Evolutionary conservation across 2,329 filamentous ascomycete genomes (phyloP).

Genomic region (Eutypa lata): DNA sequence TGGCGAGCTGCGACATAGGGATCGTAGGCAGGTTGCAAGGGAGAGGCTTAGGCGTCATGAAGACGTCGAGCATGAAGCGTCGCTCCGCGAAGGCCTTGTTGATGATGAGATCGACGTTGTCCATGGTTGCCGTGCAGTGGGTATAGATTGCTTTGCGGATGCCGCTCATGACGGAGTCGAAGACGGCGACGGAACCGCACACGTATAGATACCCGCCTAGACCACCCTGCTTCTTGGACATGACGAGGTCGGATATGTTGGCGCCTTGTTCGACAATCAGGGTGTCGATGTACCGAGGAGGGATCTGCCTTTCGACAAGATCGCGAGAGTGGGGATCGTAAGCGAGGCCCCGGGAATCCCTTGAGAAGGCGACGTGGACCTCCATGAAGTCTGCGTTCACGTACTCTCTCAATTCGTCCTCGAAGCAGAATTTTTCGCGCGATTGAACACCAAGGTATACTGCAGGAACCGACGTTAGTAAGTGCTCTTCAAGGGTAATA

Average conservation of each 20-base stretch:
- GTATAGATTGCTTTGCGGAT: slow-evolving; percentile 55
- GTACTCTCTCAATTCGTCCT: slow-evolving; percentile 43
- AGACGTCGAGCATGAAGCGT: slow-evolving; percentile 55
- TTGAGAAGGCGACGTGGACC: slow-evolving; percentile 50
- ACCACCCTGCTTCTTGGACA: slow-evolving; percentile 54
- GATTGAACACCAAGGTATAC: slow-evolving; percentile 52
- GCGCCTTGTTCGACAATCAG: slow-evolving; percentile 50
- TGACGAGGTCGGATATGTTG: slow-evolving; percentile 50
- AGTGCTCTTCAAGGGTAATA: neutral
- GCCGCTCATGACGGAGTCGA: slow-evolving; percentile 53
- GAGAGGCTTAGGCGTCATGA: slow-evolving; percentile 53
- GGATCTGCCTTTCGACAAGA: slow-evolving; percentile 45
- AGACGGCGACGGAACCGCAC: slow-evolving; percentile 46
- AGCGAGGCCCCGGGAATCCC: slow-evolving; percentile 44
- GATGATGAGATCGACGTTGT: slow-evolving; percentile 47
- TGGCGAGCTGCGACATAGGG: slow-evolving; percentile 45
- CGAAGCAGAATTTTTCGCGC: slow-evolving; percentile 50
- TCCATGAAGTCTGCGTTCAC: slow-evolving; percentile 48
- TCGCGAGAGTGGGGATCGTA: slow-evolving; percentile 40
- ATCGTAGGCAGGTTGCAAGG: slow-evolving; percentile 49
- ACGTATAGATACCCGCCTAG: slow-evolving; percentile 46
- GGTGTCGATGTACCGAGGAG: slow-evolving; percentile 50
- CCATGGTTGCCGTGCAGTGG: slow-evolving; percentile 48
- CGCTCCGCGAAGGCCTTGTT: slow-evolving; percentile 53
- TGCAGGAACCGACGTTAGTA: slow-evolving; percentile 38